These are phyloP conservation scores for Climacium dendroides DNA, from an alignment of 225 moss, liverwort and hornwort genomes.

Conservation along the genomic window DNA sequence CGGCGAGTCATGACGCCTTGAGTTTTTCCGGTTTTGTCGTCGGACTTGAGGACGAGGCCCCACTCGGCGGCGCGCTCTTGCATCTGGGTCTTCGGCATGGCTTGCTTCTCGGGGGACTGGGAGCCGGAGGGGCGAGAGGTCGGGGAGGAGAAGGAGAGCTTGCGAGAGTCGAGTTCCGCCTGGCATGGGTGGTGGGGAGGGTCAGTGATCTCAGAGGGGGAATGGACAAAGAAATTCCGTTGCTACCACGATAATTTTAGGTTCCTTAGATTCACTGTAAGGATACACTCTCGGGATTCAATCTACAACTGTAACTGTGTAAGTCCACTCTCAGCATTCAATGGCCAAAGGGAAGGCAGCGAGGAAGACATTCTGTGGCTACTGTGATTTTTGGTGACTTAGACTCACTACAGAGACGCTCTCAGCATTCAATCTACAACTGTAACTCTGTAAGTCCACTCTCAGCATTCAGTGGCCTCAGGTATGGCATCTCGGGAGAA, in stretches of 20 bases:
- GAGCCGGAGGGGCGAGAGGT: background rate
- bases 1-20: conserved; percentile 25
- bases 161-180: background rate
- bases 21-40: conserved; percentile 18
- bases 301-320: background rate
- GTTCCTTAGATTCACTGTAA: background rate
- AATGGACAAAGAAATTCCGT: background rate
- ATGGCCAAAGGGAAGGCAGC: background rate
- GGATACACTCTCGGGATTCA: background rate
- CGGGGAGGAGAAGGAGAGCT: background rate
- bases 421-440: background rate
- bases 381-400: background rate
- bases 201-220: background rate
- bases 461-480: background rate
- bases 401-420: background rate
- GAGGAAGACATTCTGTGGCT: background rate
- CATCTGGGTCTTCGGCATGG: conserved; percentile 28
- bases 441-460: background rate
- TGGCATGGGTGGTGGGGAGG: background rate
- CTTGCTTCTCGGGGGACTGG: conserved; percentile 10
- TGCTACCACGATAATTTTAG: background rate
- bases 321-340: background rate
- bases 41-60: conserved; percentile 61
- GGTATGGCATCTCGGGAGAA: background rate
- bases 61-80: conserved; percentile 67